Conservation (phyloP, 768 basidiomycete species). For the Russula lepida region DNA sequence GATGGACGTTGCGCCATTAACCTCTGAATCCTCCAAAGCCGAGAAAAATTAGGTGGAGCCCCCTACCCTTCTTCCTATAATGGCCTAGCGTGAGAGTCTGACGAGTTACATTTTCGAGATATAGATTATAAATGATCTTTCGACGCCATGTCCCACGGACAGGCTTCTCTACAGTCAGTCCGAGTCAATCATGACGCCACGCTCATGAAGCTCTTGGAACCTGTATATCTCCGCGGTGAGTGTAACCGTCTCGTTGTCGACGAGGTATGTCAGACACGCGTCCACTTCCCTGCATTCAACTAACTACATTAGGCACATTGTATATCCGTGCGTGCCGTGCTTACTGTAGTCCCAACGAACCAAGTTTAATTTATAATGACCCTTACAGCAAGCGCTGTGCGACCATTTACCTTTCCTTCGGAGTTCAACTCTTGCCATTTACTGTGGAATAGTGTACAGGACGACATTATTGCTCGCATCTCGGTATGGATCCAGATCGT, state of each 20-base stretch:
- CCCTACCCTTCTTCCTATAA: background rate
- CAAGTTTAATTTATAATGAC: constrained; percentile 49
- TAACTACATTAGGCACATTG: constrained; percentile 55
- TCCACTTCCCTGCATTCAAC: constrained; percentile 1
- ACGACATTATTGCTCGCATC: constrained; percentile 61
- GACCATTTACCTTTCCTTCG: background rate
- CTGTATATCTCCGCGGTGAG: constrained; percentile 44
- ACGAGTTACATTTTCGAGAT: background rate
- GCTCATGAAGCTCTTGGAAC: constrained; percentile 36
- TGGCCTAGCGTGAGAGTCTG: background rate
- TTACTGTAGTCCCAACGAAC: background rate
- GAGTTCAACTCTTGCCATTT: constrained; percentile 5
- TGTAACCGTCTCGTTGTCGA: constrained; percentile 74
- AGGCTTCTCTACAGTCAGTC: constrained; percentile 68
- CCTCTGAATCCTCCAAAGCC: constrained; percentile 49
- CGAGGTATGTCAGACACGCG: constrained; percentile 42
- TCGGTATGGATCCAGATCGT: constrained; percentile 48
- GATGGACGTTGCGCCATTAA: constrained; percentile 53
- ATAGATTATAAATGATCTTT: constrained; percentile 56
- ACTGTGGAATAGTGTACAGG: constrained; percentile 50
- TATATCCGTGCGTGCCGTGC: constrained; percentile 48
- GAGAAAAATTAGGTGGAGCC: constrained; percentile 52
- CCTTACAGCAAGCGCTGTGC: constrained; percentile 72
- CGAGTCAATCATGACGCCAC: background rate
- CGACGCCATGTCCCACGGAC: constrained; percentile 46